These are phyloP conservation scores for Tagetes erecta DNA, from an alignment of 129 eudicot species.

Conservation along the genomic window DNA sequence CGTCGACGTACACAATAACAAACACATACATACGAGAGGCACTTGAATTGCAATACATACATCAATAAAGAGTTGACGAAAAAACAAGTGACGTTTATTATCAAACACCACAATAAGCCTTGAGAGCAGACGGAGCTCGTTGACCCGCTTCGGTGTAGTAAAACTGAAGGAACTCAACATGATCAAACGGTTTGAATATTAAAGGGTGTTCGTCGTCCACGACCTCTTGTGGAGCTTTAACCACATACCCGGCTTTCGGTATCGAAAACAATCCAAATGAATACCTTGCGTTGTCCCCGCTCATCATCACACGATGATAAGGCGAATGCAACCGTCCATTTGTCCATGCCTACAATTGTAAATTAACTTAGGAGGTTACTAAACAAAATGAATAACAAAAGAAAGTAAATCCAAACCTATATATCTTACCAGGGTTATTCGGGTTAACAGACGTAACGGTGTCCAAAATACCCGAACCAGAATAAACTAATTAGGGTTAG, in stretches of 20 bases:
- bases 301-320: conserved; percentile 53
- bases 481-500: no score
- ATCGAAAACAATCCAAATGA: conserved; percentile 51
- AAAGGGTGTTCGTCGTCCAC: conserved; percentile 57
- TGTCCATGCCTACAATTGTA: conserved; percentile 58
- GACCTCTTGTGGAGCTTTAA: conserved; percentile 52
- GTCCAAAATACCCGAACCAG: no score
- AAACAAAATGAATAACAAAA: no score
- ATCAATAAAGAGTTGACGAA: neutral
- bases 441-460: no score
- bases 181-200: conserved; percentile 52
- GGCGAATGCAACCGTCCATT: conserved; percentile 58
- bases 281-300: conserved; percentile 49
- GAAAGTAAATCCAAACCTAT: no score
- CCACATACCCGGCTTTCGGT: conserved; percentile 42
- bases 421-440: no score
- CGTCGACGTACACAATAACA: neutral
- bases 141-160: conserved; percentile 54
- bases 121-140: conserved; percentile 42
- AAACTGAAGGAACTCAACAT: conserved; percentile 49
- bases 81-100: neutral
- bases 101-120: conserved; percentile 54
- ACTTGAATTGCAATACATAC: neutral
- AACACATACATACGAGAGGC: neutral
- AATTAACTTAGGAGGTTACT: neutral